phyloP scores from a whole-genome alignment of 2,329 filamentous ascomycete genomes.

The Sporothrix mexicana region DNA sequence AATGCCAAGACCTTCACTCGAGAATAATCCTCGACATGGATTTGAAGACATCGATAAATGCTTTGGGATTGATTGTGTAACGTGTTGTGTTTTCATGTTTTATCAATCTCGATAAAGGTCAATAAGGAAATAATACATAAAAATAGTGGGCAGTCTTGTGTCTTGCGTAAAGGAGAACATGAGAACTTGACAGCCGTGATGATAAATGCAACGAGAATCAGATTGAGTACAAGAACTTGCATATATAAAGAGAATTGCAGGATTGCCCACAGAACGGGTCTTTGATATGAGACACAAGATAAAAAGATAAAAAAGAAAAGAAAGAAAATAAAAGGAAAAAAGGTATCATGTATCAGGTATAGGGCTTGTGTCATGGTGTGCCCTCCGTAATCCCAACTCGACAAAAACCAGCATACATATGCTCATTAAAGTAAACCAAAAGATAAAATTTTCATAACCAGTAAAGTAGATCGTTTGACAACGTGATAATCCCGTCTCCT shows the following conservation, averaged over 20 bases:
- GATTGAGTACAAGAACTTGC: neutral
- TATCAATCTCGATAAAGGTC: neutral
- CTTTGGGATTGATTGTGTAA: no score
- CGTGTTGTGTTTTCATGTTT: no score
- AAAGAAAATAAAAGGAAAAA: no score
- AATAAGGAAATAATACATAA: neutral
- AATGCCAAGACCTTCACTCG: neutral
- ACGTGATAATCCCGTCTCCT: neutral
- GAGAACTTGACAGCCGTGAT: neutral
- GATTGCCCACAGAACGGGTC: constrained; percentile 18
- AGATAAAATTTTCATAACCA: neutral
- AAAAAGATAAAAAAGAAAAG: no score
- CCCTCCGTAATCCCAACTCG: constrained; percentile 16
- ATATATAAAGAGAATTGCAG: neutral
- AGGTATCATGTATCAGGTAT: constrained; percentile 21
- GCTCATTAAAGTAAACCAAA: constrained; percentile 1
- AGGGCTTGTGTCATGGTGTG: neutral
- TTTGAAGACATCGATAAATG: neutral
- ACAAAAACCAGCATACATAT: constrained; percentile 9
- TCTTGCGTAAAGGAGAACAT: neutral
- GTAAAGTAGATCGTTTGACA: neutral
- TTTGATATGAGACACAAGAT: neutral
- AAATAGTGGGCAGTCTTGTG: neutral
- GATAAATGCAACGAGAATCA: neutral
- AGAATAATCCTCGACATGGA: neutral